These are phyloP conservation scores for Fusarium praegraminearum DNA, from an alignment of 2,329 filamentous ascomycete genomes.

Conservation along the genomic window DNA sequence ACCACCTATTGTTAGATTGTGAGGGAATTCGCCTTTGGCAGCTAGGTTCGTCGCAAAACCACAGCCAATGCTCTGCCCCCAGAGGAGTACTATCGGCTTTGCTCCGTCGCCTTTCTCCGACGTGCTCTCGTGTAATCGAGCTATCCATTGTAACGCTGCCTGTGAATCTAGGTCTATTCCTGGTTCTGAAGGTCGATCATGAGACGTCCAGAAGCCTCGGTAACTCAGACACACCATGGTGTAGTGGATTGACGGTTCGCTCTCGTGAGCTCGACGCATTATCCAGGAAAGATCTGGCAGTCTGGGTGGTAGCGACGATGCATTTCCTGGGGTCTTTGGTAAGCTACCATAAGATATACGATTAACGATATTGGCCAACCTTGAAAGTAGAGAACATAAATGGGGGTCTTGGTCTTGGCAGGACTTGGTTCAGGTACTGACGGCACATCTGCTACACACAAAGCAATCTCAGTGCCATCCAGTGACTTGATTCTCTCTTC, in stretches of 20 bases:
- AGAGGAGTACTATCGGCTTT: conserved; percentile 67
- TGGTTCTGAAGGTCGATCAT: conserved; percentile 75
- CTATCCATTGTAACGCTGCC: conserved; percentile 73
- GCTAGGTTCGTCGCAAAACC: conserved; percentile 76
- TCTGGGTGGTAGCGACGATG: conserved; percentile 68
- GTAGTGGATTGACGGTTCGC: conserved; percentile 53
- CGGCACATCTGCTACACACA: conserved; percentile 65
- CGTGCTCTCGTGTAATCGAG: conserved; percentile 53
- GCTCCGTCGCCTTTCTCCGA: conserved; percentile 23
- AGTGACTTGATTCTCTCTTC: conserved; percentile 69
- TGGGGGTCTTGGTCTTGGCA: conserved; percentile 45
- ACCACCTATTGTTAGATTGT: conserved; percentile 57
- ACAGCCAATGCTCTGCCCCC: conserved; percentile 83
- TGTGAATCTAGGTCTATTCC: conserved; percentile 77
- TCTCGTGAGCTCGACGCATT: conserved; percentile 59
- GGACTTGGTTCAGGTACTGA: conserved; percentile 4
- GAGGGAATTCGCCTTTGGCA: conserved; percentile 49
- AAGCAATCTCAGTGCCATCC: conserved; percentile 74
- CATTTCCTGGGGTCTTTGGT: conserved; percentile 61
- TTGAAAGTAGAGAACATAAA: conserved; percentile 59
- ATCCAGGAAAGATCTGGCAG: conserved; percentile 68
- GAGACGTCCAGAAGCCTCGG: conserved; percentile 82
- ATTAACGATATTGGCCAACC: conserved; percentile 30
- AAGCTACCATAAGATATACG: conserved; percentile 10
- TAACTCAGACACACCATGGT: conserved; percentile 70